phyloP scores from a whole-genome alignment of 148 eudicot species.

The Salicornia ramosissima region DNA sequence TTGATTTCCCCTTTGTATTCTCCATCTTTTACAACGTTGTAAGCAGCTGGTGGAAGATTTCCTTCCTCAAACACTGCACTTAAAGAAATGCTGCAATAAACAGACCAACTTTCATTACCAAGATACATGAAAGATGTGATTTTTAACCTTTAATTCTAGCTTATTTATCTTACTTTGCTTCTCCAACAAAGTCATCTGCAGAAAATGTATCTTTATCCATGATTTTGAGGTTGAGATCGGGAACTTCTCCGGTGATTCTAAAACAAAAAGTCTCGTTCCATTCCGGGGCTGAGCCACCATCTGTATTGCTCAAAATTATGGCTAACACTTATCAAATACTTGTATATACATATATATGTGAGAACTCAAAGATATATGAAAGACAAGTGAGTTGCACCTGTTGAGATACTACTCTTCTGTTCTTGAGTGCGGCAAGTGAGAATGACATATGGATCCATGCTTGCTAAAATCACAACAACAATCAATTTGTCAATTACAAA shows the following conservation, averaged over 20 bases:
- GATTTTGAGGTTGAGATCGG: conserved; percentile 48
- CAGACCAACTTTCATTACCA: not conserved
- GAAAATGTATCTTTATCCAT: conserved; percentile 59
- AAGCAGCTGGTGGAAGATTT: conserved; percentile 41
- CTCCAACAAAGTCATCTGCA: conserved; percentile 72
- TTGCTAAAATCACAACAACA: conserved; percentile 35
- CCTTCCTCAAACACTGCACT: conserved; percentile 49
- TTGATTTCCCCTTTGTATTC: conserved; percentile 59
- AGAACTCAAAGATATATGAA: no score
- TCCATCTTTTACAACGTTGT: conserved; percentile 63
- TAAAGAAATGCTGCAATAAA: conserved; percentile 46
- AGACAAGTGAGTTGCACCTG: conserved; percentile 37
- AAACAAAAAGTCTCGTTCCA: conserved; percentile 87
- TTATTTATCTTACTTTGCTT: conserved; percentile 43
- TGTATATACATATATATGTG: not conserved
- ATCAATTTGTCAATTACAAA: not conserved
- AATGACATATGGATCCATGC: conserved; percentile 69
- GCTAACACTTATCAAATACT: no score
- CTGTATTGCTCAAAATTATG: conserved; percentile 37
- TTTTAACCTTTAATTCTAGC: no score
- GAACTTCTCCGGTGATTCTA: conserved; percentile 37
- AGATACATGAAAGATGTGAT: no score
- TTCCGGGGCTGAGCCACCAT: conserved; percentile 51
- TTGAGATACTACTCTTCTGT: conserved; percentile 64
- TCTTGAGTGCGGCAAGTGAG: conserved; percentile 67